A percentile compares a stretch with the other conserved stretches of the same genome.
phyloP scores from a whole-genome alignment of 2,329 filamentous ascomycete genomes.

The Fonsecaea erecta region DNA sequence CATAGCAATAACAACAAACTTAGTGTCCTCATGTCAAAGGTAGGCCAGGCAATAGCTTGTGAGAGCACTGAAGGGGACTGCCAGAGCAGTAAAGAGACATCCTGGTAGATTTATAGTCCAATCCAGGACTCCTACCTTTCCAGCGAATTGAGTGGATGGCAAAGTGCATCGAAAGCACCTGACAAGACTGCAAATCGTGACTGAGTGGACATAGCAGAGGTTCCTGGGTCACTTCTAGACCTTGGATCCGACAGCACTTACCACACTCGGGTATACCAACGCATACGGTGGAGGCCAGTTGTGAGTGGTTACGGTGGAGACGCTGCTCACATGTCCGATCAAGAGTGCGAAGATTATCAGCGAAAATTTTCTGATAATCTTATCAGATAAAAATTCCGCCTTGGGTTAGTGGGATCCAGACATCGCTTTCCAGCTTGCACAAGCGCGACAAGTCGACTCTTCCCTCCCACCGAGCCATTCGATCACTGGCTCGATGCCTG shows the following conservation, averaged over 20 bases:
- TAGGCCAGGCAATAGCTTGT: neutral
- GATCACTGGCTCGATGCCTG: neutral
- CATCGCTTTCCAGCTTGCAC: neutral
- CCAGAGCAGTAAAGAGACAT: neutral
- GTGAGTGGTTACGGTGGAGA: neutral
- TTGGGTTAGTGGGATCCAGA: neutral
- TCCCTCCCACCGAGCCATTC: neutral
- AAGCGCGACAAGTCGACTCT: neutral
- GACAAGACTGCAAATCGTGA: neutral
- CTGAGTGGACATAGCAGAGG: neutral
- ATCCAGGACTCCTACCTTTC: neutral
- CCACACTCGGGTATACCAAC: neutral
- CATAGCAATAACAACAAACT: conserved; percentile 11
- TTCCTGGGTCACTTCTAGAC: neutral
- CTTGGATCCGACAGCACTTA: neutral
- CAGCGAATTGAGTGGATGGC: neutral
- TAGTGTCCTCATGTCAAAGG: conserved; percentile 14
- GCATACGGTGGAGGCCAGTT: neutral
- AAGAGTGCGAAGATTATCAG: neutral
- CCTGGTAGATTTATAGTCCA: conserved; percentile 7
- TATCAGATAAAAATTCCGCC: conserved; percentile 17
- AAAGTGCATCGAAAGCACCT: neutral
- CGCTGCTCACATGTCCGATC: neutral
- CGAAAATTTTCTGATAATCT: conserved; percentile 16
- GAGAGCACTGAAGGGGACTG: neutral